Evolutionary conservation across 345 rosid genomes (phyloP).

Genomic region (Diplotaxis tenuifolia): DNA sequence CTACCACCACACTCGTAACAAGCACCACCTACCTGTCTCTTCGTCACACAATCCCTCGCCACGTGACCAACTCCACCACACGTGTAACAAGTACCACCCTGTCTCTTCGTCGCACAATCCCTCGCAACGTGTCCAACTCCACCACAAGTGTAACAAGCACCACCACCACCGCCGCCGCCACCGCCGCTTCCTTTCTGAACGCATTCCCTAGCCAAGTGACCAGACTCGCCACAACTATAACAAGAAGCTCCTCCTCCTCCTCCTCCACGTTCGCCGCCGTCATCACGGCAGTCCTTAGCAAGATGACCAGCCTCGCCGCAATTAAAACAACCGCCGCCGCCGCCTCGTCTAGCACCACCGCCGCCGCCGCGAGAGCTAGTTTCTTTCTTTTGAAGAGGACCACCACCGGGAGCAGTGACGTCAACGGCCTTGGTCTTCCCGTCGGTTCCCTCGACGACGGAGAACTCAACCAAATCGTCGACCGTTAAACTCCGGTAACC

Average conservation of each 20-base stretch:
- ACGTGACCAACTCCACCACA: constrained; percentile 47
- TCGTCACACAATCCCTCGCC: constrained; percentile 53
- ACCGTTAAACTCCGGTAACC: constrained; percentile 48
- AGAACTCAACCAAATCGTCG: constrained; percentile 49
- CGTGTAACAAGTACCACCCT: constrained; percentile 31
- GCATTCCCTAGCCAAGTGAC: constrained; percentile 47
- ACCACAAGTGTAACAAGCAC: constrained; percentile 52
- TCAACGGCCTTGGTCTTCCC: constrained; percentile 48
- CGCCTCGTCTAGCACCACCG: constrained; percentile 23
- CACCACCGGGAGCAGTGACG: constrained; percentile 45
- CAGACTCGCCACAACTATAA: constrained; percentile 32
- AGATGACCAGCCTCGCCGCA: constrained; percentile 39
- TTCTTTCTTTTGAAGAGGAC: constrained; percentile 33
- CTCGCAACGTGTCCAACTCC: constrained; percentile 61
- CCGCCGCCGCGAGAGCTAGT: constrained; percentile 28
- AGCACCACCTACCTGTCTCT: constrained; percentile 18
- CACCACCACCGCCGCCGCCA: constrained; percentile 7
- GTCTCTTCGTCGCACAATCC: constrained; percentile 46
- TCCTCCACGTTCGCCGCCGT: neutral
- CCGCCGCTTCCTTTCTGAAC: constrained; percentile 1
- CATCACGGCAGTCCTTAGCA: constrained; percentile 38
- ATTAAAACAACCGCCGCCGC: constrained; percentile 31
- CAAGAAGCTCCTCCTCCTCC: neutral
- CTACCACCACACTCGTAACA: constrained; percentile 43
- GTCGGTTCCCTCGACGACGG: constrained; percentile 29